Conservation (phyloP, 345 rosid species). For the Lagerstroemia speciosa region DNA sequence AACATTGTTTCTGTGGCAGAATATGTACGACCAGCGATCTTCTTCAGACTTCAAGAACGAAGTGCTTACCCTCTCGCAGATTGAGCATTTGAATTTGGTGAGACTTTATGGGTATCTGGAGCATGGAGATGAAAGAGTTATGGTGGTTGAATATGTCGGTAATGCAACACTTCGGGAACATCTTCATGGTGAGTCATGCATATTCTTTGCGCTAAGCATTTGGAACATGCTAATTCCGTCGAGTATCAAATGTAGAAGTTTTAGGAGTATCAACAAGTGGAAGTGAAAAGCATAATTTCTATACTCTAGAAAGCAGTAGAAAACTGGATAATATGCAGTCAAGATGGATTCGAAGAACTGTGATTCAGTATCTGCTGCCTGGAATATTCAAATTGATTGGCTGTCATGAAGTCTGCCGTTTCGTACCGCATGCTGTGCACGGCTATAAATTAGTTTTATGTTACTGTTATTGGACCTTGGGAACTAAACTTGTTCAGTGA, state of each 20-base stretch:
- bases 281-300: background rate
- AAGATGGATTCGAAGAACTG: background rate
- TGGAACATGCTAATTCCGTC: background rate
- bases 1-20: constrained; percentile 31
- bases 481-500: constrained; percentile 5
- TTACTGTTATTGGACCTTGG: background rate
- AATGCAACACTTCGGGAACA: constrained; percentile 79
- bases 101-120: constrained; percentile 68
- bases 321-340: background rate
- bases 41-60: constrained; percentile 75
- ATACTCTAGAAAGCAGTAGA: background rate
- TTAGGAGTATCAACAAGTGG: background rate
- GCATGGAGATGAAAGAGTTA: constrained; percentile 54
- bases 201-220: background rate
- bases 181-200: constrained; percentile 60
- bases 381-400: background rate
- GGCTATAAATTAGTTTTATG: background rate
- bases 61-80: constrained; percentile 67
- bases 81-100: constrained; percentile 84
- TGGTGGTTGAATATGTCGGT: constrained; percentile 69
- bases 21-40: constrained; percentile 31
- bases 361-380: background rate
- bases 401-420: background rate
- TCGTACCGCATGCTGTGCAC: background rate
- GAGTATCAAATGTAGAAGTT: background rate